These are phyloP conservation scores for Penicillium ochrochloron DNA, from an alignment of 495 filamentous ascomycete genomes.

Conservation along the genomic window DNA sequence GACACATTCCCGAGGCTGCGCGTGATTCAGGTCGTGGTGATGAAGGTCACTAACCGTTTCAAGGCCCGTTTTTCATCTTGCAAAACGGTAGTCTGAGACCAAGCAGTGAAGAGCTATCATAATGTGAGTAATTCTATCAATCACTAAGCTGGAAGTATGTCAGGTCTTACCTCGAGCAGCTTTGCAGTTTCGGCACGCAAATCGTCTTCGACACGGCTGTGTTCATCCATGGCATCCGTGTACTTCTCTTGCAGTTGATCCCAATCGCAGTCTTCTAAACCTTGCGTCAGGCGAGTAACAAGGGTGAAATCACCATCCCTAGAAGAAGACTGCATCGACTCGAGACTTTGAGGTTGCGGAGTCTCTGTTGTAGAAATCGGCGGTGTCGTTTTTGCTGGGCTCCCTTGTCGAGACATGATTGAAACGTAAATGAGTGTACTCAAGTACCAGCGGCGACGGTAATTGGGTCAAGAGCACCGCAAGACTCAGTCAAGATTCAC, in stretches of 20 bases:
- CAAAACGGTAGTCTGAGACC: slow-evolving; percentile 66
- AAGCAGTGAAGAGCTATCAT: slow-evolving; percentile 67
- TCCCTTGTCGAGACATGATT: slow-evolving; percentile 1
- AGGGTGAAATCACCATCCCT: slow-evolving; percentile 20
- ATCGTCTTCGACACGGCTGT: slow-evolving; percentile 61
- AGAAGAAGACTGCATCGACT: slow-evolving; percentile 6
- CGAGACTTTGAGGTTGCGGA: neutral
- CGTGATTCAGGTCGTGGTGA: neutral
- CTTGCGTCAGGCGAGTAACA: slow-evolving; percentile 25
- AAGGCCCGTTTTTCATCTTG: slow-evolving; percentile 72
- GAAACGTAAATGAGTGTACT: neutral
- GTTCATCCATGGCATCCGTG: slow-evolving; percentile 59
- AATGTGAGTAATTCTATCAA: slow-evolving; percentile 6
- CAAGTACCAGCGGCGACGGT: neutral
- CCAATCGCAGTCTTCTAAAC: slow-evolving; percentile 62
- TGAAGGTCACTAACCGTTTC: slow-evolving; percentile 57
- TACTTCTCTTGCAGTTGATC: slow-evolving; percentile 69
- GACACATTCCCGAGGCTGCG: neutral
- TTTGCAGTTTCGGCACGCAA: slow-evolving; percentile 66
- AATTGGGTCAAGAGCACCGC: neutral
- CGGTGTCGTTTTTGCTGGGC: slow-evolving; percentile 7
- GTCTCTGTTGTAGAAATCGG: neutral
- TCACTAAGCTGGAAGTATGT: neutral
- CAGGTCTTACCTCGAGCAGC: slow-evolving; percentile 58
- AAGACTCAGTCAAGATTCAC: neutral